These are phyloP conservation scores for Trichoderma afroharzianum DNA, from an alignment of 2,329 filamentous ascomycete species.

Conservation along the genomic window DNA sequence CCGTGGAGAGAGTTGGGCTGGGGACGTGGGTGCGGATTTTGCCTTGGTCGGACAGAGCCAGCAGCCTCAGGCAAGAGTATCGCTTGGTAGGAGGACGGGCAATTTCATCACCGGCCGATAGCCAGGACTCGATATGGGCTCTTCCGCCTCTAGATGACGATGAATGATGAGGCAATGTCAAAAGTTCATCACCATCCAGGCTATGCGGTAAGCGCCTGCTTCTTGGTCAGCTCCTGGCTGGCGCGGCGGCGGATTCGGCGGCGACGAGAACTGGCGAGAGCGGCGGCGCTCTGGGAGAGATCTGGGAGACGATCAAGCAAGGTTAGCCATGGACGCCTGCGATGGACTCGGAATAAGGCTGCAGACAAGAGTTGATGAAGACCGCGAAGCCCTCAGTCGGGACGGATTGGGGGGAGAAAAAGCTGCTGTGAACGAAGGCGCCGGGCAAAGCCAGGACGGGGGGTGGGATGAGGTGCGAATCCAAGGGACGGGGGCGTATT, in stretches of 20 bases:
- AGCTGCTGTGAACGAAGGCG: slow-evolving; percentile 11
- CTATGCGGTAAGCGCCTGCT: slow-evolving; percentile 35
- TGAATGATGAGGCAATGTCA: slow-evolving; percentile 23
- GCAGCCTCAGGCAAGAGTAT: slow-evolving; percentile 23
- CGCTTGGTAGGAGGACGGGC: slow-evolving; percentile 25
- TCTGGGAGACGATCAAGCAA: slow-evolving; percentile 1
- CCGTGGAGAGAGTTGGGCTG: slow-evolving; percentile 23
- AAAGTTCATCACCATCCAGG: slow-evolving; percentile 29
- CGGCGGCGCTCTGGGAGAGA: slow-evolving; percentile 5
- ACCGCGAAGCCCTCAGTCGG: slow-evolving; percentile 5
- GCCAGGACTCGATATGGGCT: slow-evolving; percentile 23
- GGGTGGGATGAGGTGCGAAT: slow-evolving; percentile 19
- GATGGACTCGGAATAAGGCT: not conserved
- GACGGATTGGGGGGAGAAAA: not conserved
- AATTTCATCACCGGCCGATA: slow-evolving; percentile 25
- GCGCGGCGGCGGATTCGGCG: slow-evolving; percentile 30
- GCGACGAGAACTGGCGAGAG: slow-evolving; percentile 21
- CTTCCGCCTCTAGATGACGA: slow-evolving; percentile 20
- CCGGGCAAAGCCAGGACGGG: not conserved
- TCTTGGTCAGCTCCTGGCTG: slow-evolving; percentile 28
- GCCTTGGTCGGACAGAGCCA: slow-evolving; percentile 27
- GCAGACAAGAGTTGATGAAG: slow-evolving; percentile 9
- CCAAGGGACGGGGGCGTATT: slow-evolving; percentile 22
- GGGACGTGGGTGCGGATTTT: slow-evolving; percentile 34
- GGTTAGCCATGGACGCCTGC: slow-evolving; percentile 14